These are phyloP conservation scores for Aspergillus sclerotialis DNA, from an alignment of 2,329 filamentous ascomycete genomes.

Conservation along the genomic window DNA sequence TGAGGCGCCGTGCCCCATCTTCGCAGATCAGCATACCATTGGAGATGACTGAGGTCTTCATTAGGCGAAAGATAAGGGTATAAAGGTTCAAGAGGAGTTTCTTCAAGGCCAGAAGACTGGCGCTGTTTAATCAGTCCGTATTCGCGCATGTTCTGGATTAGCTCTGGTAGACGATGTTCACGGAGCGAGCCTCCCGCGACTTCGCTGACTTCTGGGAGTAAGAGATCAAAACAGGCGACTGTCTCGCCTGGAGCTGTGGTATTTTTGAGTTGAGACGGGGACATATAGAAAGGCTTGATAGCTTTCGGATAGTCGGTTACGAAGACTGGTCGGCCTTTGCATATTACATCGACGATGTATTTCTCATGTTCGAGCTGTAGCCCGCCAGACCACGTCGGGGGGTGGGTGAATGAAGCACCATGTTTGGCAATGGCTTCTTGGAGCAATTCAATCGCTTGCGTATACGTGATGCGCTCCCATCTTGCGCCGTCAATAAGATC, in stretches of 20 bases:
- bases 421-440: conserved; percentile 48
- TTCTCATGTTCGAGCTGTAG: conserved; percentile 91
- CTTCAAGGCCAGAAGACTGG: neutral
- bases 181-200: conserved; percentile 84
- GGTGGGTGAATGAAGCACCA: conserved; percentile 55
- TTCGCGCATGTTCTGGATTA: conserved; percentile 63
- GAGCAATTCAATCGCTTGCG: conserved; percentile 65
- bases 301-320: conserved; percentile 85
- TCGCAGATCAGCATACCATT: conserved; percentile 84
- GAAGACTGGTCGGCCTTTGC: conserved; percentile 66
- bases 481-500: conserved; percentile 48
- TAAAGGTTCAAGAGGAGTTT: conserved; percentile 5
- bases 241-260: conserved; percentile 39
- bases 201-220: conserved; percentile 80
- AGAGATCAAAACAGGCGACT: conserved; percentile 83
- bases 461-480: conserved; percentile 83
- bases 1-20: conserved; percentile 88
- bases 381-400: conserved; percentile 63
- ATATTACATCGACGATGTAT: conserved; percentile 66
- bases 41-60: conserved; percentile 47
- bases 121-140: conserved; percentile 51
- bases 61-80: conserved; percentile 32
- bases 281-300: conserved; percentile 92
- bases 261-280: conserved; percentile 39
- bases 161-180: conserved; percentile 65